Percentiles rank a stretch among this genome's conserved stretches.
Evolutionary conservation across 2,329 filamentous ascomycete genomes (phyloP).

Genomic region (Aspergillus ruber): DNA sequence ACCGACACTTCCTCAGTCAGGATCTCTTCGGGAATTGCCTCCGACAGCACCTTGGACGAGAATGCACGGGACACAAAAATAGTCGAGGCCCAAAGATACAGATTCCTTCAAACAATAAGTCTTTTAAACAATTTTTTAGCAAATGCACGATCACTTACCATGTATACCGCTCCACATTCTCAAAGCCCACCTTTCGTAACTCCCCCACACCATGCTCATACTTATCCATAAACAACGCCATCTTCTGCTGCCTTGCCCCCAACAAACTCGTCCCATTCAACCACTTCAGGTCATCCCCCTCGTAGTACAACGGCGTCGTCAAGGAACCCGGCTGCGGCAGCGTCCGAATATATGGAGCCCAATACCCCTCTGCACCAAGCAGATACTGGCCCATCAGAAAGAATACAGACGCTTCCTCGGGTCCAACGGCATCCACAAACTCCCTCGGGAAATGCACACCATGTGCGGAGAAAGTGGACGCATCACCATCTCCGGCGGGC

Average conservation of each 20-base stretch:
- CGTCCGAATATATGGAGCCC: constrained; percentile 61
- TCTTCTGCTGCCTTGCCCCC: constrained; percentile 26
- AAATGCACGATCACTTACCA: constrained; percentile 24
- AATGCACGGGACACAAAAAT: constrained; percentile 41
- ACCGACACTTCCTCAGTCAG: constrained; percentile 57
- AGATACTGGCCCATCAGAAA: constrained; percentile 65
- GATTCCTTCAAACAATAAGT: constrained; percentile 24
- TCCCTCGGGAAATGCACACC: constrained; percentile 40
- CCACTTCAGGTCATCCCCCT: constrained; percentile 52
- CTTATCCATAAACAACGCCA: constrained; percentile 30
- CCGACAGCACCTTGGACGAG: constrained; percentile 37
- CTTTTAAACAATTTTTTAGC: neutral
- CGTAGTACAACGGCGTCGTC: constrained; percentile 59
- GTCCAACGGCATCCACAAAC: constrained; percentile 47
- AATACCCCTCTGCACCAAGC: constrained; percentile 52
- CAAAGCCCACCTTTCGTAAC: constrained; percentile 27
- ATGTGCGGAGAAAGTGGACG: constrained; percentile 22
- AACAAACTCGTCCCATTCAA: constrained; percentile 33
- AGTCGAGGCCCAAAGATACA: constrained; percentile 42
- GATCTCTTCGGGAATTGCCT: constrained; percentile 27
- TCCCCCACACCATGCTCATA: constrained; percentile 28
- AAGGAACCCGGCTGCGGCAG: constrained; percentile 59
- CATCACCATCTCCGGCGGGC: neutral
- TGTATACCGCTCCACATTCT: constrained; percentile 27
- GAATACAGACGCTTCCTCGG: constrained; percentile 60